These are phyloP conservation scores for Penicillium angulare DNA, from an alignment of 495 filamentous ascomycete genomes.

Conservation along the genomic window DNA sequence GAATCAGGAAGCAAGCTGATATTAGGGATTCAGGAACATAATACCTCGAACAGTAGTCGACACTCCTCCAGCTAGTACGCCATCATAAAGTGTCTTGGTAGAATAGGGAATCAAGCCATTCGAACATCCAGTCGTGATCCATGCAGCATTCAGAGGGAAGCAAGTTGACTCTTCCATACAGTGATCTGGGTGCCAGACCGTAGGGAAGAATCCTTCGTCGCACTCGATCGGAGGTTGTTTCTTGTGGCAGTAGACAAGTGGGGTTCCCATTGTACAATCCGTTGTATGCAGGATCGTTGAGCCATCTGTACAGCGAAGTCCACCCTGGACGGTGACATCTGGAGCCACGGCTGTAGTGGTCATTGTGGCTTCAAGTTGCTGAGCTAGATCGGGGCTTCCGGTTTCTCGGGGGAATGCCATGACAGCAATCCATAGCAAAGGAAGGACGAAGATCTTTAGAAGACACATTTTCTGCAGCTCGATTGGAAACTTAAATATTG, in stretches of 20 bases:
- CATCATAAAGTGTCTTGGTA: constrained; percentile 23
- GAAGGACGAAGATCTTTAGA: neutral
- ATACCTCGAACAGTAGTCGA: constrained; percentile 19
- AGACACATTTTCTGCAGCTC: constrained; percentile 2
- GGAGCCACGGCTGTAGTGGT: constrained; percentile 5
- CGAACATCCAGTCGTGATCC: constrained; percentile 28
- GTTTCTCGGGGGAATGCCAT: constrained; percentile 16
- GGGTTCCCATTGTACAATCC: constrained; percentile 27
- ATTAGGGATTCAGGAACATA: neutral
- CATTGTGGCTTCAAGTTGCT: neutral
- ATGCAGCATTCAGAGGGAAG: constrained; percentile 21
- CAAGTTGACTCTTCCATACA: constrained; percentile 26
- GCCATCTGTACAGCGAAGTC: constrained; percentile 18
- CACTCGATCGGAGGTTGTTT: constrained; percentile 17
- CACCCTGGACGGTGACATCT: constrained; percentile 14
- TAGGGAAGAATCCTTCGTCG: constrained; percentile 20
- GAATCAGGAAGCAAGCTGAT: neutral
- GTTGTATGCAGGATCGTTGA: constrained; percentile 27
- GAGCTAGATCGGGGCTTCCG: neutral
- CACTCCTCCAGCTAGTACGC: constrained; percentile 17
- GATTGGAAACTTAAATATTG: neutral
- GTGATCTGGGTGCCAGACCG: constrained; percentile 30
- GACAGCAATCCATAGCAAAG: neutral
- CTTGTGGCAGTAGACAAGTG: constrained; percentile 22
- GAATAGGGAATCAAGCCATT: constrained; percentile 22